These are phyloP conservation scores for Scleroderma bovista DNA, from an alignment of 768 basidiomycete genomes.

Conservation along the genomic window DNA sequence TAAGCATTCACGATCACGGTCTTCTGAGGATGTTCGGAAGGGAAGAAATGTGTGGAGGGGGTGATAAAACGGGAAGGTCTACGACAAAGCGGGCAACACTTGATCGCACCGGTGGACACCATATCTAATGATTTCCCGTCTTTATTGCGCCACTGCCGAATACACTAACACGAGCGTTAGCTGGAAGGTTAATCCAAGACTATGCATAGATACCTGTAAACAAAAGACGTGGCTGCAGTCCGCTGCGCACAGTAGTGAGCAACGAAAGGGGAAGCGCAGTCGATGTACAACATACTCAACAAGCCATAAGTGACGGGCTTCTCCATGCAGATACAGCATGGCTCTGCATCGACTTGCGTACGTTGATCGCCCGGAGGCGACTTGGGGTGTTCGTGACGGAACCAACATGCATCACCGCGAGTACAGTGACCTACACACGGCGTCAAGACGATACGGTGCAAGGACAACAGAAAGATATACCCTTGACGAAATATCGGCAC, in stretches of 20 bases:
- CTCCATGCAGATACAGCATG: slow-evolving; percentile 74
- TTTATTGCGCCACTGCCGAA: slow-evolving; percentile 73
- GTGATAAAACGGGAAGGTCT: slow-evolving; percentile 59
- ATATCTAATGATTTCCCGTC: slow-evolving; percentile 46
- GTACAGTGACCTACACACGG: slow-evolving; percentile 57
- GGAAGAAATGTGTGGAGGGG: slow-evolving; percentile 67
- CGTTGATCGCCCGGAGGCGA: slow-evolving; percentile 18
- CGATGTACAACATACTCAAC: slow-evolving; percentile 50
- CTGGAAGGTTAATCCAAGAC: slow-evolving; percentile 1
- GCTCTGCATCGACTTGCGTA: slow-evolving; percentile 35
- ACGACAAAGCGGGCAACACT: slow-evolving; percentile 79
- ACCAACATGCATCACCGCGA: slow-evolving; percentile 71
- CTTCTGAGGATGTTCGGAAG: slow-evolving; percentile 50
- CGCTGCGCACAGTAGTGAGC: slow-evolving; percentile 32
- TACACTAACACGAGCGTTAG: slow-evolving; percentile 47
- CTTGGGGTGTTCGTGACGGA: slow-evolving; percentile 43
- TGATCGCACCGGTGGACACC: slow-evolving; percentile 53
- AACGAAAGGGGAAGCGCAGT: not conserved
- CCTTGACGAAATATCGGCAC: slow-evolving; percentile 59
- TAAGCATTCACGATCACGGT: slow-evolving; percentile 39
- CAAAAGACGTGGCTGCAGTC: slow-evolving; percentile 81
- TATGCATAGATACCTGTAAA: slow-evolving; percentile 43
- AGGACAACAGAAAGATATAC: slow-evolving; percentile 27
- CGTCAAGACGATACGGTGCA: not conserved
- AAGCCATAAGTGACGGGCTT: slow-evolving; percentile 64